These are phyloP conservation scores for Globisporangium recalcitrans DNA, from an alignment of 352 stramenopile genomes.

Conservation along the genomic window DNA sequence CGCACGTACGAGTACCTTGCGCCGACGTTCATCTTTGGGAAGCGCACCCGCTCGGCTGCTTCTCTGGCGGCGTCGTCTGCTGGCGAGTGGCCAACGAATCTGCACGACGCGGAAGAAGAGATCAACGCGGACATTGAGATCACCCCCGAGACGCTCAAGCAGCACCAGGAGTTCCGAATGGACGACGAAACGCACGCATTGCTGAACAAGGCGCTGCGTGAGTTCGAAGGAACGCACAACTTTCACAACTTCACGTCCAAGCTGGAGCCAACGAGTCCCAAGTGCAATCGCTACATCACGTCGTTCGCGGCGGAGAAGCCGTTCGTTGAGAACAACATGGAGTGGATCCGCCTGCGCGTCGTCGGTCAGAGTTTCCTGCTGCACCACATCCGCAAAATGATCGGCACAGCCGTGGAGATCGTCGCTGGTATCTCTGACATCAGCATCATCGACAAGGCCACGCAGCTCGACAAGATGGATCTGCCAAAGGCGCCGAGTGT, in stretches of 20 bases:
- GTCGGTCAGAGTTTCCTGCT: slow-evolving; percentile 96
- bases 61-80: not conserved
- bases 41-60: slow-evolving; percentile 14
- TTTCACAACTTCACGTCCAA: slow-evolving; percentile 98
- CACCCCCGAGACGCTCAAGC: slow-evolving; percentile 50
- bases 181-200: slow-evolving; percentile 38
- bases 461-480: slow-evolving; percentile 79
- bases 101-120: slow-evolving; percentile 40
- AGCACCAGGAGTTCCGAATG: slow-evolving; percentile 73
- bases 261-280: slow-evolving; percentile 72
- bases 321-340: slow-evolving; percentile 86
- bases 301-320: slow-evolving; percentile 78
- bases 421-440: slow-evolving; percentile 49
- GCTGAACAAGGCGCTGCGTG: slow-evolving; percentile 50
- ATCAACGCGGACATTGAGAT: slow-evolving; percentile 41
- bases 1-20: slow-evolving; percentile 90
- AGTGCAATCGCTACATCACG: slow-evolving; percentile 91
- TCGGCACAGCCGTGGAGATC: slow-evolving; percentile 78
- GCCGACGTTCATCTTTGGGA: slow-evolving; percentile 85
- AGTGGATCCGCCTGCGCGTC: slow-evolving; percentile 95
- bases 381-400: slow-evolving; percentile 99
- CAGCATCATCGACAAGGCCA: slow-evolving; percentile 51
- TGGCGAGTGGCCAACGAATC: slow-evolving; percentile 25
- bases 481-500: slow-evolving; percentile 82
- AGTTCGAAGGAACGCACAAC: slow-evolving; percentile 88